Evolutionary conservation across 495 filamentous ascomycete species (phyloP).

Genomic region (Penicillium diatomitis): DNA sequence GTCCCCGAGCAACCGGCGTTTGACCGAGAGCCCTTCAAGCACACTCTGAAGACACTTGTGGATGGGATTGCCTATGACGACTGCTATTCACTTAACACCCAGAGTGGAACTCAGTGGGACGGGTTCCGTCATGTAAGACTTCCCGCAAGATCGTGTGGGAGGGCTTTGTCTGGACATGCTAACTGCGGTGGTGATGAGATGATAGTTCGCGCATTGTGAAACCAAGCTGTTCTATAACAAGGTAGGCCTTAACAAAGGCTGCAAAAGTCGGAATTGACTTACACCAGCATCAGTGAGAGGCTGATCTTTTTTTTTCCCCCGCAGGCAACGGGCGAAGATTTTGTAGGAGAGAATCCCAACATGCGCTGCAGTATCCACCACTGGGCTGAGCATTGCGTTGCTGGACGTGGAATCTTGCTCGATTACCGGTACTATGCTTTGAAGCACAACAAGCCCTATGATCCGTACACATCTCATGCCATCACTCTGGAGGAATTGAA

Average conservation of each 20-base stretch:
- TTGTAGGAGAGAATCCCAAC: constrained; percentile 36
- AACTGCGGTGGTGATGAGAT: background rate
- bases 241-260: constrained; percentile 3
- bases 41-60: constrained; percentile 38
- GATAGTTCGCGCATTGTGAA: constrained; percentile 34
- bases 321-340: constrained; percentile 35
- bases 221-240: constrained; percentile 45
- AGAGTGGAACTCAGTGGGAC: constrained; percentile 69
- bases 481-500: constrained; percentile 52
- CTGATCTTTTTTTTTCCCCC: background rate
- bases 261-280: background rate
- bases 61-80: constrained; percentile 47
- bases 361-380: constrained; percentile 41
- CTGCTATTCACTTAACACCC: constrained; percentile 59
- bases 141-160: too few species aligned
- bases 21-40: constrained; percentile 41
- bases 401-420: constrained; percentile 41
- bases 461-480: constrained; percentile 49
- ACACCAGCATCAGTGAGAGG: background rate
- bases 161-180: background rate
- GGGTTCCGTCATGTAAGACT: constrained; percentile 52
- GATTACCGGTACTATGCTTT: constrained; percentile 38
- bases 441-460: constrained; percentile 35
- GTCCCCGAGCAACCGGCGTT: constrained; percentile 43
- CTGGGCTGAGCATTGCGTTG: constrained; percentile 37